Evolutionary conservation across 202 grass and related monocot genomes (phyloP).

Genomic region (Eragrostis tef): DNA sequence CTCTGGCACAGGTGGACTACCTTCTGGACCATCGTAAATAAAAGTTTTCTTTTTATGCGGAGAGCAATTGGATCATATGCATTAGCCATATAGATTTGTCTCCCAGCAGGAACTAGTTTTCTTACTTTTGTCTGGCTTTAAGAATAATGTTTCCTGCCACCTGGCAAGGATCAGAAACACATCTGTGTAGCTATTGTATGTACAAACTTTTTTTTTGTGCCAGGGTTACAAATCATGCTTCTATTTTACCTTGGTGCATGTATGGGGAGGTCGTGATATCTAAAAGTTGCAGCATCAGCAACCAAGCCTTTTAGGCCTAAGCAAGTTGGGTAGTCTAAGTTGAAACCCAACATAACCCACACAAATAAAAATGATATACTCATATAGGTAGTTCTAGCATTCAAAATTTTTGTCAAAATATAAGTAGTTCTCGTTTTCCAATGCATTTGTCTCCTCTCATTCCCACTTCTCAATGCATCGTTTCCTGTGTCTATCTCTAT

Average conservation of each 20-base stretch:
- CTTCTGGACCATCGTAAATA: background rate
- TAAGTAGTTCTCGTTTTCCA: too few relatives aligned
- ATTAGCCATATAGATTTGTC: slow-evolving; percentile 8
- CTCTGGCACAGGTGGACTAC: slow-evolving; percentile 4
- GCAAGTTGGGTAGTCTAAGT: background rate
- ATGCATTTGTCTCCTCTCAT: too few relatives aligned
- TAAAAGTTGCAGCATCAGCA: background rate
- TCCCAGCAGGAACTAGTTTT: background rate
- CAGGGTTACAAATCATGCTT: background rate
- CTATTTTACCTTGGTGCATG: slow-evolving; percentile 23
- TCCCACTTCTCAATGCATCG: too few relatives aligned
- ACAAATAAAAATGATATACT: background rate
- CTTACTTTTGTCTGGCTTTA: slow-evolving; percentile 5
- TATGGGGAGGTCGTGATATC: background rate
- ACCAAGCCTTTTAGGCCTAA: background rate
- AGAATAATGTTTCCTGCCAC: slow-evolving; percentile 20
- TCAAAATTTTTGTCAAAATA: too few relatives aligned
- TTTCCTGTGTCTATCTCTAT: too few relatives aligned
- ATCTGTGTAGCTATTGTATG: background rate
- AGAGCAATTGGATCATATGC: slow-evolving; percentile 6
- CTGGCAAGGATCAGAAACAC: background rate
- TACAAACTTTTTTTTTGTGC: slow-evolving; percentile 23
- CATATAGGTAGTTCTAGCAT: too few relatives aligned
- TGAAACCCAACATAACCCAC: background rate
- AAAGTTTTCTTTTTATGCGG: background rate